Percentiles rank a stretch among this genome's conserved stretches.
Conservation (phyloP, 2,329 filamentous ascomycete genomes). For the Alternaria triticimaculans region DNA sequence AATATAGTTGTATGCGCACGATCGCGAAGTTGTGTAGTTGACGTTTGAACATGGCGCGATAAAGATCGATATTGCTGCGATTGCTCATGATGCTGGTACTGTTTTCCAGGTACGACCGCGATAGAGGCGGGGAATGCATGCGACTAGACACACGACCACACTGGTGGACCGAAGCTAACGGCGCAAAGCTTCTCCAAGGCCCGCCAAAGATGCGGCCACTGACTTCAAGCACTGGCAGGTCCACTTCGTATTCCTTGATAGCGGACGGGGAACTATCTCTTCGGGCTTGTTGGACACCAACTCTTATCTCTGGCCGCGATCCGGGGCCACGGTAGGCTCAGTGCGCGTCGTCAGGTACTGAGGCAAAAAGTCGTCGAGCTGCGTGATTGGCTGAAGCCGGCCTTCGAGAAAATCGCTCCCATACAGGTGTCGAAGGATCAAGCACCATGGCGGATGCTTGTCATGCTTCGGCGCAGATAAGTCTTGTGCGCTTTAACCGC, state of each 20-base stretch:
- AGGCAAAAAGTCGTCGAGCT: neutral
- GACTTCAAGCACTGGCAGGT: slow-evolving; percentile 14
- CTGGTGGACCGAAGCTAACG: slow-evolving; percentile 14
- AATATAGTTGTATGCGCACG: neutral
- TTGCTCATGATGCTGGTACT: neutral
- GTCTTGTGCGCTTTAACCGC: slow-evolving; percentile 16
- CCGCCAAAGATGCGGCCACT: slow-evolving; percentile 14
- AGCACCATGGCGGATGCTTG: slow-evolving; percentile 34
- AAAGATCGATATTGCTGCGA: neutral
- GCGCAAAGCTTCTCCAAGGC: slow-evolving; percentile 29
- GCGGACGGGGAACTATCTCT: neutral
- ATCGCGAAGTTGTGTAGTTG: neutral
- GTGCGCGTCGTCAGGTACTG: neutral
- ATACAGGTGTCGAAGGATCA: slow-evolving; percentile 12
- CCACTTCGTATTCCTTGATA: slow-evolving; percentile 4
- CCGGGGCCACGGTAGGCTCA: neutral
- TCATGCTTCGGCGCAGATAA: slow-evolving; percentile 25
- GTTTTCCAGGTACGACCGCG: slow-evolving; percentile 1
- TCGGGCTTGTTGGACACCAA: neutral
- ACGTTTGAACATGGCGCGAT: neutral
- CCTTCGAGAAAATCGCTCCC: neutral
- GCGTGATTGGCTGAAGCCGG: neutral
- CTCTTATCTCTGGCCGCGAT: slow-evolving; percentile 2
- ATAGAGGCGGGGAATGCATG: neutral
- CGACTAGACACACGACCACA: slow-evolving; percentile 7